These are phyloP conservation scores for Escovopsis weberi DNA, from an alignment of 2,329 filamentous ascomycete species.

Conservation along the genomic window DNA sequence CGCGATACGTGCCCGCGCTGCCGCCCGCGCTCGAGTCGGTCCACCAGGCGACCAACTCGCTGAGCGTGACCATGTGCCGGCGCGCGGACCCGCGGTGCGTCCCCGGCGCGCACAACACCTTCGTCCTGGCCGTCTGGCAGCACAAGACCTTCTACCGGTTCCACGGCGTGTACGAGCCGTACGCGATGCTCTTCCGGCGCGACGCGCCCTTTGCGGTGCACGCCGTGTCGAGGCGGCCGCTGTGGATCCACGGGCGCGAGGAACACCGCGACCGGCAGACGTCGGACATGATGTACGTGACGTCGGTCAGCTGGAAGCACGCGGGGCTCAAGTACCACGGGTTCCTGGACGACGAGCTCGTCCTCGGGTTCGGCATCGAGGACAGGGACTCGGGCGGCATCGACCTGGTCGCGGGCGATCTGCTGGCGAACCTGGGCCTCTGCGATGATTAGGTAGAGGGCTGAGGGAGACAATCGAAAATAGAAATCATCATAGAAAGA, in stretches of 20 bases:
- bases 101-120: constrained; percentile 32
- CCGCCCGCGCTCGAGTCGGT: constrained; percentile 27
- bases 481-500: background rate
- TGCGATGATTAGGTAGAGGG: constrained; percentile 4
- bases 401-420: constrained; percentile 34
- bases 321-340: constrained; percentile 36
- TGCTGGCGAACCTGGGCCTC: constrained; percentile 25
- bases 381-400: constrained; percentile 33
- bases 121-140: constrained; percentile 39
- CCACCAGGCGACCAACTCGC: constrained; percentile 46
- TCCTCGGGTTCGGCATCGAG: constrained; percentile 42
- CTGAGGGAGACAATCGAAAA: background rate
- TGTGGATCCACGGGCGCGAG: constrained; percentile 40
- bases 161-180: constrained; percentile 41
- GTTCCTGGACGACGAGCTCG: constrained; percentile 39
- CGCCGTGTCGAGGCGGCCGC: constrained; percentile 32
- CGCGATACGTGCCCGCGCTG: constrained; percentile 27
- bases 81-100: constrained; percentile 29
- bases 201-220: constrained; percentile 34
- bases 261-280: constrained; percentile 16
- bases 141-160: constrained; percentile 34
- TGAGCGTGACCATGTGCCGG: constrained; percentile 39
- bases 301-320: constrained; percentile 39
- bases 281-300: constrained; percentile 44
- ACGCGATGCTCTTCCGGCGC: constrained; percentile 35